Evolutionary conservation across 176 grass and related monocot genomes (phyloP).

Genomic region (Eragrostis curvula): DNA sequence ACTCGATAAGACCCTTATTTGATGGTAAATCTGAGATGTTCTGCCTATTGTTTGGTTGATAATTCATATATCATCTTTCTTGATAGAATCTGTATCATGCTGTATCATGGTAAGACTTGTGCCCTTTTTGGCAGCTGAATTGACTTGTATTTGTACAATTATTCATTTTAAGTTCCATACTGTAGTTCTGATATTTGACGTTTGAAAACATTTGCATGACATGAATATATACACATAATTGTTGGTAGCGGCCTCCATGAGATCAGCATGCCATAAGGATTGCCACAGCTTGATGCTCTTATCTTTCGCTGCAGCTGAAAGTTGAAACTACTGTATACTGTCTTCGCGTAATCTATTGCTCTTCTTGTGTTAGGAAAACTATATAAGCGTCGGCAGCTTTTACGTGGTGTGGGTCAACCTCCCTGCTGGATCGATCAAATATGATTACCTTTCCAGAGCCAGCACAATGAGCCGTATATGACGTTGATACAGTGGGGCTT

Average conservation of each 20-base stretch:
- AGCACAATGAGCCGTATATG: constrained; percentile 30
- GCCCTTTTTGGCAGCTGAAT: not conserved
- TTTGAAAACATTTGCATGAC: not conserved
- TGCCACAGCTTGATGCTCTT: not conserved
- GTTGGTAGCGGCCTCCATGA: no score
- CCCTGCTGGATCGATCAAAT: constrained; percentile 22
- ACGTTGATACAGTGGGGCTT: constrained; percentile 12
- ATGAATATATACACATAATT: not conserved
- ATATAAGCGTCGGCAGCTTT: constrained; percentile 19
- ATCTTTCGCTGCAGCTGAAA: not conserved
- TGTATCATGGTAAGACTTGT: not conserved
- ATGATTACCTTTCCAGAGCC: constrained; percentile 24
- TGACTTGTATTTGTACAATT: not conserved
- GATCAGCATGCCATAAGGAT: not conserved
- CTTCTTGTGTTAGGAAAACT: not conserved
- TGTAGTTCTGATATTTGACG: not conserved
- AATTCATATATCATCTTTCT: not conserved
- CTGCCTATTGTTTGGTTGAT: not conserved
- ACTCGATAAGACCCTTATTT: not conserved
- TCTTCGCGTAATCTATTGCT: not conserved
- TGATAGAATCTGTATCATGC: not conserved
- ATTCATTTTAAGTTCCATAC: not conserved
- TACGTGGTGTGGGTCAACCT: constrained; percentile 31
- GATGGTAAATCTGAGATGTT: not conserved
- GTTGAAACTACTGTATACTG: not conserved